Evolutionary conservation across 164 flowering plant genomes (phyloP).

Genomic region (Berberis thunbergii): DNA sequence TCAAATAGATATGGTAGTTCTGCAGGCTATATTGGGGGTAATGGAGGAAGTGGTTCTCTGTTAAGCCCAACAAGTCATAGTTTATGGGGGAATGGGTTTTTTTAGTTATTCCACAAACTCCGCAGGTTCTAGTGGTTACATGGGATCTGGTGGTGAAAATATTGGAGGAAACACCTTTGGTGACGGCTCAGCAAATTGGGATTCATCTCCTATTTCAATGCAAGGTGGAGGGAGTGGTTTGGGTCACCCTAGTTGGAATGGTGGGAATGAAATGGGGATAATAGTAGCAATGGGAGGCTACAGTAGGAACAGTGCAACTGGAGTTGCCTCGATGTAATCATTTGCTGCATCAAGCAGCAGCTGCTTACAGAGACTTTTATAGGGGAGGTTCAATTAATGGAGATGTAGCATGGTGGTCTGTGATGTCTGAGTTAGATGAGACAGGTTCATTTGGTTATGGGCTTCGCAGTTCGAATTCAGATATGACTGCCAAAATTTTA

Average conservation of each 20-base stretch:
- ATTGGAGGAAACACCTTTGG: slow-evolving; percentile 40
- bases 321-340: slow-evolving; percentile 32
- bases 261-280: slow-evolving; percentile 45
- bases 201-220: slow-evolving; percentile 37
- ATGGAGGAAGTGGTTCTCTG: slow-evolving; percentile 50
- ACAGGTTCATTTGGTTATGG: slow-evolving; percentile 39
- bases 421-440: slow-evolving; percentile 30
- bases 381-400: slow-evolving; percentile 42
- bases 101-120: slow-evolving; percentile 44
- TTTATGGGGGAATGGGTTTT: slow-evolving; percentile 69
- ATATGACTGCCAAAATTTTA: slow-evolving; percentile 36
- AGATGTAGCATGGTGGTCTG: slow-evolving; percentile 62
- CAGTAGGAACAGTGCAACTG: slow-evolving; percentile 44
- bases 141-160: slow-evolving; percentile 47
- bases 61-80: slow-evolving; percentile 51
- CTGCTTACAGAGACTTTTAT: slow-evolving; percentile 37
- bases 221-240: slow-evolving; percentile 19
- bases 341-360: slow-evolving; percentile 35
- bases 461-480: slow-evolving; percentile 39
- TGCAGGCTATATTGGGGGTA: slow-evolving; percentile 46
- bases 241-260: slow-evolving; percentile 16
- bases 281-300: slow-evolving; percentile 36
- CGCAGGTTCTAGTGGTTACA: slow-evolving; percentile 32
- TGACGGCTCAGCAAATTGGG: slow-evolving; percentile 42
- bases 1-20: slow-evolving; percentile 42